phyloP scores from a whole-genome alignment of 164 flowering plant genomes.

The Berberis vulgaris region DNA sequence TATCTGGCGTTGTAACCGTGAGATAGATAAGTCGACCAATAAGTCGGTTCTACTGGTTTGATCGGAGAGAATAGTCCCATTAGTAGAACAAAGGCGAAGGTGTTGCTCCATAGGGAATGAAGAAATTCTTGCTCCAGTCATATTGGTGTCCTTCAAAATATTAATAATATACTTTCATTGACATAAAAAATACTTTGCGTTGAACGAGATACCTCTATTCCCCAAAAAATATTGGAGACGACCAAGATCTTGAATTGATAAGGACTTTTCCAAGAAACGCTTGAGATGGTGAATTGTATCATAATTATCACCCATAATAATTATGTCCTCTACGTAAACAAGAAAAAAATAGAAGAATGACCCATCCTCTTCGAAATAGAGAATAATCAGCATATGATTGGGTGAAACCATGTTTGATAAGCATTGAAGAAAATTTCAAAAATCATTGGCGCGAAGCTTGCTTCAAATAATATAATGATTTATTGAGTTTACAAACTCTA shows the following conservation, averaged over 20 bases:
- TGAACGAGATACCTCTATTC: not conserved
- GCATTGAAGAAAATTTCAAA: too few species aligned
- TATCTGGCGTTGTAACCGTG: not conserved
- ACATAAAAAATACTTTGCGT: not conserved
- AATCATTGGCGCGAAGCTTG: too few species aligned
- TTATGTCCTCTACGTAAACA: not conserved
- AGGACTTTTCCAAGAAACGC: not conserved
- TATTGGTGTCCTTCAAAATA: not conserved
- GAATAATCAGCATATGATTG: not conserved
- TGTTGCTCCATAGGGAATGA: slow-evolving; percentile 3
- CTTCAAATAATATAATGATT: too few species aligned
- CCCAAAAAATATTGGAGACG: not conserved
- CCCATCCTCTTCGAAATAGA: not conserved
- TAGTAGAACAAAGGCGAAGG: not conserved
- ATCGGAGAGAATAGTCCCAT: not conserved
- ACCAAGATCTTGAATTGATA: not conserved
- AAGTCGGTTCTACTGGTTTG: not conserved
- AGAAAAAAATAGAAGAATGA: not conserved
- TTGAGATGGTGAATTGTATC: not conserved
- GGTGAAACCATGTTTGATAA: not conserved
- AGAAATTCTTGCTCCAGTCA: not conserved
- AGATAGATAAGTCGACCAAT: not conserved
- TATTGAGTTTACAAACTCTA: too few species aligned
- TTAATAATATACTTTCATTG: not conserved
- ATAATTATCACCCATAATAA: not conserved